Base-by-base conservation (phyloP, 352 stramenopile species). In the Globisporangium orthogonon region DNA sequence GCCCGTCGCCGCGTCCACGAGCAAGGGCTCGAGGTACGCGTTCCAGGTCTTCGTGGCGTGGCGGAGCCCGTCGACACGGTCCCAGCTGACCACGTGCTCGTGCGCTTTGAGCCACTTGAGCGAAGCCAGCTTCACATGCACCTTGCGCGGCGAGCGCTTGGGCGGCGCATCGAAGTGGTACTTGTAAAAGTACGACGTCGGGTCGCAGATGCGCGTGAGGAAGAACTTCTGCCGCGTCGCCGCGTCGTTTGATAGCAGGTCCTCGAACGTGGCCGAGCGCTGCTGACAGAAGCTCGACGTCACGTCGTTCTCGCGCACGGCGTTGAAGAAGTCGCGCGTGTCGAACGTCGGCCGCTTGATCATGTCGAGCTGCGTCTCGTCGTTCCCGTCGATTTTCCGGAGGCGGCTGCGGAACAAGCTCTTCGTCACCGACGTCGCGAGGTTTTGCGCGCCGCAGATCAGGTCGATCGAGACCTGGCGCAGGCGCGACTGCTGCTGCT, bases 181-280 rank as follows among this genome's bases (percentile, higher is more conserved):
- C 69, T 94, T 94, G 85, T 89, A 94, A 29, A 94, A 94, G 65
- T 94, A 94, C 44, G 85, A 94, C 39, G 85, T 94, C n/a, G 85
- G 85, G 50, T 94, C 85, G 33, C 78, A 78, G 41, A 94, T 83
- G 54, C 85, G 85, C 52, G 83, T 91, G 44, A 87, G 62, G 60
- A 89, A 92, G 65, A 94, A 94, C 47, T 89, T 89, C 56, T 91
- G 69, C 15, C 79, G 78, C 35, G 66, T 66, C 29, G 71, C 69
- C 6, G 73, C 76, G 50, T 86, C 74, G 43, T 71, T 76, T 30
- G 79, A 86, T 30, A 94, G 64, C 50, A 94, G 60, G 51, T 94
- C 85, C 55, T 94, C 85, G 49, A 92, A 73, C 49, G 85, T 94
- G 11, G 78, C 76, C 2, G 70, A 69, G 58, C 84, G 87, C 49